Evolutionary conservation across 73 alveolate genomes (phyloP).

Genomic region (Paramecium primaurelia): DNA sequence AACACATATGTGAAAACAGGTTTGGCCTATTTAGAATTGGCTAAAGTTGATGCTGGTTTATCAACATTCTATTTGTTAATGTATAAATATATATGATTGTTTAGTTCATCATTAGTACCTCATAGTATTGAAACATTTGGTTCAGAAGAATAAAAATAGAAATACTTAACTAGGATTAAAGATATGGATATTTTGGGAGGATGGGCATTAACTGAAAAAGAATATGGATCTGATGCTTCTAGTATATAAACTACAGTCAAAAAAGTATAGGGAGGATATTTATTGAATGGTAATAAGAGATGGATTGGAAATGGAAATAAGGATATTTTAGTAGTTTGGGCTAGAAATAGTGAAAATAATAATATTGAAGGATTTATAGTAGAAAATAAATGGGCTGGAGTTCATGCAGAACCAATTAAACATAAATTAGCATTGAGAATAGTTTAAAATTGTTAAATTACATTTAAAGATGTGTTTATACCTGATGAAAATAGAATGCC

Average conservation of each 20-base stretch:
- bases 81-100: background rate
- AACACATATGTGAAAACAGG: conserved; percentile 14
- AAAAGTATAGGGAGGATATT: conserved; percentile 78
- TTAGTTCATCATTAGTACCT: background rate
- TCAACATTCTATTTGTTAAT: conserved; percentile 39
- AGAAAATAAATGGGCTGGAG: conserved; percentile 69
- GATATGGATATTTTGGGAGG: conserved; percentile 59
- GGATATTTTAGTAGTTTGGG: conserved; percentile 73
- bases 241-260: conserved; percentile 67
- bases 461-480: conserved; percentile 69
- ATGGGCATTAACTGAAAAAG: conserved; percentile 79
- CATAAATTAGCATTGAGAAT: conserved; percentile 67
- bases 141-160: conserved; percentile 39
- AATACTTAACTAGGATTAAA: conserved; percentile 28
- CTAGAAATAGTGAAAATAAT: conserved; percentile 67
- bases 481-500: conserved; percentile 69
- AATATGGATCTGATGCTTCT: conserved; percentile 80
- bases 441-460: conserved; percentile 69
- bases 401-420: conserved; percentile 63
- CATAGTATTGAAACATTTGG: conserved; percentile 45
- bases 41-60: conserved; percentile 53
- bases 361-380: conserved; percentile 72
- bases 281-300: conserved; percentile 73
- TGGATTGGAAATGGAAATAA: conserved; percentile 83
- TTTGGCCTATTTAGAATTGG: conserved; percentile 12